Base-by-base conservation (phyloP, 495 filamentous ascomycete species). In the Pyrenula aspistea region DNA sequence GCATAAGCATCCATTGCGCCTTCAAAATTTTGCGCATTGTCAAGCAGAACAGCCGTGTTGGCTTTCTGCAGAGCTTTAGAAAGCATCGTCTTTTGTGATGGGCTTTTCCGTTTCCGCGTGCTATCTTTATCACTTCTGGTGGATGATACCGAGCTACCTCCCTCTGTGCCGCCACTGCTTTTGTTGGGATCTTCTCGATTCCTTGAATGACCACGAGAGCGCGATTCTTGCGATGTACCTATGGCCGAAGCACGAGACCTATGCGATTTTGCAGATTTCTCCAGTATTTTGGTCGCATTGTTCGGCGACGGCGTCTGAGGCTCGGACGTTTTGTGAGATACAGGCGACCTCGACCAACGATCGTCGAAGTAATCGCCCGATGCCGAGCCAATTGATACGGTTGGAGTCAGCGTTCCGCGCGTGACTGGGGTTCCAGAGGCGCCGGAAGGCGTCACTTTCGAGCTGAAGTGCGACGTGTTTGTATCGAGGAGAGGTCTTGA, bases 1-100 rank as follows among this genome's bases (percentile, higher is more conserved):
- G 76, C 77, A 65, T 98, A 98, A 22, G 93, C 91, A 62, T 89
- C 82, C 73, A 93, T 86, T 24, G 93, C 93, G 22, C 91, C 91
- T 66, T 93, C 89, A 61, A 91, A 87, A 67, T 96, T 95, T 62
- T 91, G 87, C 2, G 89, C 90, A 73, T 95, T 94, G 68, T 98
- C 93, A 25, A 97, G 81, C 55, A 94, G 77, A 15, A 98, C 93
- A 8, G 93, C 93, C 22, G 88, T 93, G 62, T 96, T 95, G 42
- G 93, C 93, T 69, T 96, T 96, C 62, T 94, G 84, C 49, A 98
- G 72, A 4, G 93, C 93, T 64, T 86, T 90, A 2, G 91, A 93
- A 19, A 98, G 76, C 88, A 96, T 96, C 22, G 83, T 83, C 70
- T 94, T 96, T 63, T 95, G 87, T 1, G 87, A 89, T 55, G 68